These are phyloP conservation scores for Oryza australiensis DNA, from an alignment of 176 grass and related monocot species.

Conservation along the genomic window DNA sequence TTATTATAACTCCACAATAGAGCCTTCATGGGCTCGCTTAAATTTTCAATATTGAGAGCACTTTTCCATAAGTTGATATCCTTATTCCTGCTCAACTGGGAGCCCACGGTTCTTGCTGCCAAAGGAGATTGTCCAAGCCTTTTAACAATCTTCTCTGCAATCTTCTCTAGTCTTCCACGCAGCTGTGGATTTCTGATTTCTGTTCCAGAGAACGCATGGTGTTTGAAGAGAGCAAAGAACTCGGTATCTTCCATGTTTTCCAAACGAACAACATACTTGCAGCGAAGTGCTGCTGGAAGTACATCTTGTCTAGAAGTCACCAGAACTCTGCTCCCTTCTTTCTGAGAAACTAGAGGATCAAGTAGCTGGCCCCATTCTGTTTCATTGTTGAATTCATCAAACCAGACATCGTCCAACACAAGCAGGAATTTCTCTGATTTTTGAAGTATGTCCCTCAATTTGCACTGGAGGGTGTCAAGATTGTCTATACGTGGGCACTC, in stretches of 20 bases:
- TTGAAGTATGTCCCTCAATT: neutral
- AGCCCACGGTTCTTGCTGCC: slow-evolving; percentile 16
- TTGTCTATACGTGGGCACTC: neutral
- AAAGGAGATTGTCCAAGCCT: slow-evolving; percentile 26
- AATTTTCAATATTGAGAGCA: neutral
- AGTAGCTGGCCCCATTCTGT: neutral
- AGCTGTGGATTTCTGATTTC: neutral
- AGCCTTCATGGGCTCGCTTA: neutral
- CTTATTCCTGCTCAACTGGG: neutral
- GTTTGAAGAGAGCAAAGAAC: slow-evolving; percentile 26
- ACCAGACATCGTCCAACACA: slow-evolving; percentile 21
- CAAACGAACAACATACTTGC: neutral
- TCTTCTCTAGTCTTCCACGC: neutral
- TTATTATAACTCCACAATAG: slow-evolving; percentile 30
- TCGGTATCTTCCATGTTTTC: neutral
- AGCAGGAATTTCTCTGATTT: neutral
- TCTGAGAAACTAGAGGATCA: neutral
- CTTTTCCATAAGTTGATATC: neutral
- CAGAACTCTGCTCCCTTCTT: neutral
- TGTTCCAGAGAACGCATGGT: slow-evolving; percentile 14
- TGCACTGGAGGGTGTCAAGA: slow-evolving; percentile 1
- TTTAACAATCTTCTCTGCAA: neutral
- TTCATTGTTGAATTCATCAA: neutral
- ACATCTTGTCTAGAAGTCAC: neutral
- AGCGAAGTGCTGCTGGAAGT: neutral